Evolutionary conservation across 2,329 filamentous ascomycete species (phyloP), one percentile per base, ranked within the genome.

Genomic region (Claviceps africana): DNA sequence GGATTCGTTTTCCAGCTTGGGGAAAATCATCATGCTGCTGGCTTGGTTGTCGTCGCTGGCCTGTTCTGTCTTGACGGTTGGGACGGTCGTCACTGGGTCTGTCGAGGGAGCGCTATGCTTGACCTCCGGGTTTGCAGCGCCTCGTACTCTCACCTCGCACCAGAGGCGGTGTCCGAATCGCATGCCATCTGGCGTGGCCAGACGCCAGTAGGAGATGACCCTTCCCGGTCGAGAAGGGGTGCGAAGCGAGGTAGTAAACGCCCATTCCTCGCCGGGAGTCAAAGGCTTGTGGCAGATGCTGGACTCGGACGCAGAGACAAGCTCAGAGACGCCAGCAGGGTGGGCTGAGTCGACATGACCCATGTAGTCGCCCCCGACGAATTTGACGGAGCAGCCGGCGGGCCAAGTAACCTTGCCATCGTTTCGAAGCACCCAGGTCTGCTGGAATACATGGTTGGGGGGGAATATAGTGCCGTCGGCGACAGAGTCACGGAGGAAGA

Each of bases 291-390:
- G 78, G 65, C 88, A 82, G 52, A 86, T 77, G 50, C 88, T 93
- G 64, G 87, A 95, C 72, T 93, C 85, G 52, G 83, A 87, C 51
- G 90, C 88, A 35, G 81, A 81, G 39, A 82, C 78, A 53, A 96
- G 82, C 59, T 90, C 83, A 40, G 78, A 76, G 53, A 88, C 81
- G 59, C 85, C 86, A n/a, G 85, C 82, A 25, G 89, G 86, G 61
- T 86, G 86, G 56, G 77, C 78, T 50, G 85, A 82, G 66, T 95
- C 87, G 51, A 95, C 78, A 59, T 90, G 86, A 60, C 94, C 88
- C 93, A 98, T 97, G 70, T 91, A 89, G 67, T 97, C 91, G 49
- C 93, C 93, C 53, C 91, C 89, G 54, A 94, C 85, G 63, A 90
- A 96, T 68, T 86, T 88, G 60, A 97, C 86, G 53, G 83, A 85